Evolutionary conservation across 306 rosid genomes (phyloP).

Genomic region (cucumber (Cucumis sativus)): DNA sequence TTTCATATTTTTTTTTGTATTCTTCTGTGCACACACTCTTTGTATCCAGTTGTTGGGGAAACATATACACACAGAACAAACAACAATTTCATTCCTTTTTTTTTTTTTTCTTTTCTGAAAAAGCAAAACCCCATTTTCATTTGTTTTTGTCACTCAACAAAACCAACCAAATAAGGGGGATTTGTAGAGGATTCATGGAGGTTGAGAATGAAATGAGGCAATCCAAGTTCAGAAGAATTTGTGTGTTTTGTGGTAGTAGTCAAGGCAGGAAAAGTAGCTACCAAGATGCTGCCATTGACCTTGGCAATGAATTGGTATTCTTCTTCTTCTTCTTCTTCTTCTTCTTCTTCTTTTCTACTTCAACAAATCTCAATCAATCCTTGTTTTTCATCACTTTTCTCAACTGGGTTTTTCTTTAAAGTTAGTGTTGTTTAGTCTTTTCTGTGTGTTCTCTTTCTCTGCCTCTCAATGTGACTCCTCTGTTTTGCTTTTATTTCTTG

Average conservation of each 20-base stretch:
- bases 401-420: background rate
- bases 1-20: conserved; percentile 22
- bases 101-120: too few relatives aligned
- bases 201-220: conserved; percentile 44
- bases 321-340: background rate
- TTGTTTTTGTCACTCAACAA: background rate
- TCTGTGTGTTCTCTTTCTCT: background rate
- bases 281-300: conserved; percentile 91
- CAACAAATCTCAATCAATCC: background rate
- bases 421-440: background rate
- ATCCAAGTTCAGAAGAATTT: conserved; percentile 82
- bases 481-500: background rate
- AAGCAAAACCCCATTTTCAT: background rate
- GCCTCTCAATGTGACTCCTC: background rate
- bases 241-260: conserved; percentile 99
- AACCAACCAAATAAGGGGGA: background rate
- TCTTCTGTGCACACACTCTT: conserved; percentile 14
- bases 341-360: background rate
- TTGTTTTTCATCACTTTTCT: background rate
- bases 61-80: conserved; percentile 15
- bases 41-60: conserved; percentile 12
- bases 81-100: conserved; percentile 13
- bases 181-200: conserved; percentile 18
- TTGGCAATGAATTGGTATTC: conserved; percentile 92
- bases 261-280: conserved; percentile 89